Base-by-base conservation (phyloP, 306 rosid genomes). In the Cicer yamashitae region DNA sequence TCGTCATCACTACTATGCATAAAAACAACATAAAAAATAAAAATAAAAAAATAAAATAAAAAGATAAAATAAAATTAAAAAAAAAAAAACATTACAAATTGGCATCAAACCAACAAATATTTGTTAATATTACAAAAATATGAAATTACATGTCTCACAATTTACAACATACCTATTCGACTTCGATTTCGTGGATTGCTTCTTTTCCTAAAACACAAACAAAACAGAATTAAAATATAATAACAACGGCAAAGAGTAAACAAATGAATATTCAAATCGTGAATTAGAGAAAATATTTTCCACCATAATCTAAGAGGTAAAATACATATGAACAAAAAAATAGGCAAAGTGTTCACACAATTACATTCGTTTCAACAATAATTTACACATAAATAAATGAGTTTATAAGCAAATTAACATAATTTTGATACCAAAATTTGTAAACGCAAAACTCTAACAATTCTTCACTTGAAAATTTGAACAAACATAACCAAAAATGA, bases 1-100 rank as follows among this genome's bases (percentile, higher is more conserved):
- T 79, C 87, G 0, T 86, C 91, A 7, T 59, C 82, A 10, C 75
- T 78, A 25, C 71, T 53, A 5, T 15, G 22, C 25, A 45, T 7
- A 52, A 20, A 25, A 76, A 79, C 34, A 7, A 34, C 7, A 7
- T 8, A n/a, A n/a, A n/a, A n/a, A n/a, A n/a, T n/a, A n/a, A n/a
- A n/a, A n/a, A n/a, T n/a, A n/a, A n/a, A n/a, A n/a, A n/a, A n/a
- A n/a, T n/a, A n/a, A n/a, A n/a, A n/a, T n/a, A n/a, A n/a, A n/a
- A n/a, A n/a, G n/a, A n/a, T n/a, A n/a, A n/a, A n/a, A n/a, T n/a
- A n/a, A n/a, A n/a, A n/a, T n/a, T 11, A 61, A 3, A 25, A 56
- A 0, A n/a, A 47, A 1, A 8, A 56, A 0, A 73, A 10, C 0
- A 48, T 67, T 45, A n/a, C 5, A 56, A 66, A 6, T 15, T n/a